A percentile compares a stretch with the other conserved stretches of the same genome.
These are phyloP conservation scores for Aspergillus proliferans DNA, from an alignment of 2,329 filamentous ascomycete genomes.

Conservation along the genomic window DNA sequence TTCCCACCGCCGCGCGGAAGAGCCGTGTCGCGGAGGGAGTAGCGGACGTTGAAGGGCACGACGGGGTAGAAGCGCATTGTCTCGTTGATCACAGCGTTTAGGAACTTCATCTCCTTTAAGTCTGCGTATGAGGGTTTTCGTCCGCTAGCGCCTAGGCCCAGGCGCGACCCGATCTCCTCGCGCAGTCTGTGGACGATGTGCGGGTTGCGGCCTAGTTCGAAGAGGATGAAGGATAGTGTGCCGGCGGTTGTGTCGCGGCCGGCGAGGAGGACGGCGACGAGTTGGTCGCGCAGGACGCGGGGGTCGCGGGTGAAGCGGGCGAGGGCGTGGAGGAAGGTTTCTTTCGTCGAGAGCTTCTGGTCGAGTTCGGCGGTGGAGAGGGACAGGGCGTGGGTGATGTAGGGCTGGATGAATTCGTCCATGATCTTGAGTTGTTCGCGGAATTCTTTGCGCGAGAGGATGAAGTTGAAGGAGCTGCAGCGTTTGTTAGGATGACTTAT, in stretches of 20 bases:
- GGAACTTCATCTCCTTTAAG: conserved; percentile 82
- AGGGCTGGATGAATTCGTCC: conserved; percentile 69
- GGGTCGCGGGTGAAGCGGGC: conserved; percentile 66
- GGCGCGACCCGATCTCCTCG: conserved; percentile 60
- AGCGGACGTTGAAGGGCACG: conserved; percentile 72
- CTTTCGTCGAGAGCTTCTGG: conserved; percentile 61
- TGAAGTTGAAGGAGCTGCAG: conserved; percentile 50
- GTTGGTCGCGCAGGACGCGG: conserved; percentile 70
- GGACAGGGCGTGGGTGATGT: conserved; percentile 66
- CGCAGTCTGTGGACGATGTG: conserved; percentile 62
- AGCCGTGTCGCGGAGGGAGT: conserved; percentile 65
- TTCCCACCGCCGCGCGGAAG: conserved; percentile 59
- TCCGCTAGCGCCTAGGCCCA: conserved; percentile 56
- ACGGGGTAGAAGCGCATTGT: conserved; percentile 70
- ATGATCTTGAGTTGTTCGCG: conserved; percentile 59
- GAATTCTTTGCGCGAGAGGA: conserved; percentile 63
- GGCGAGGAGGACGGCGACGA: conserved; percentile 75
- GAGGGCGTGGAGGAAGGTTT: conserved; percentile 82
- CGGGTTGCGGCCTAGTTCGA: conserved; percentile 71
- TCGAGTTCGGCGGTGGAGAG: conserved; percentile 67
- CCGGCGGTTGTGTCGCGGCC: conserved; percentile 78
- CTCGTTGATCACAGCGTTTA: conserved; percentile 66
- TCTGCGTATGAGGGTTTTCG: conserved; percentile 61
- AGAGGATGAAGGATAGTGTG: conserved; percentile 74
- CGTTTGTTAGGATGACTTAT: background rate